These are phyloP conservation scores for Penicillium canariense DNA, from an alignment of 495 filamentous ascomycete species.

Conservation along the genomic window DNA sequence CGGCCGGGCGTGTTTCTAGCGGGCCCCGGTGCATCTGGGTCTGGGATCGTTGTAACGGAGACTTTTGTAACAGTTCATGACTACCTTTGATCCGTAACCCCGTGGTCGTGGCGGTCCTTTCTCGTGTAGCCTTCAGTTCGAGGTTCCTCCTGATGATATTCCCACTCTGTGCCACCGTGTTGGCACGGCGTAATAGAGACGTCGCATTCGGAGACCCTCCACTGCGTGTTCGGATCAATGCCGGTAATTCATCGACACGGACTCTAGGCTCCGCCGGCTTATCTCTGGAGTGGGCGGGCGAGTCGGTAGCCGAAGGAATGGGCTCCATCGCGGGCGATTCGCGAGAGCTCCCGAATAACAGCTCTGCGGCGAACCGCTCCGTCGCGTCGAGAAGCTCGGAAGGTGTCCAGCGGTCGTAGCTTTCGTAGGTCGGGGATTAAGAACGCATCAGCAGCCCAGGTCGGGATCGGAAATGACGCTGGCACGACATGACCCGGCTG, in stretches of 20 bases:
- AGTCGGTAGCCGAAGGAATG: slow-evolving; percentile 16
- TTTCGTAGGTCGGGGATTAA: not conserved
- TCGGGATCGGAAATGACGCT: slow-evolving; percentile 29
- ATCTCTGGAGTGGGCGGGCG: slow-evolving; percentile 16
- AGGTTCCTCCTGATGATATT: slow-evolving; percentile 33
- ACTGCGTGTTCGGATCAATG: slow-evolving; percentile 15
- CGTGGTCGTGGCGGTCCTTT: slow-evolving; percentile 29
- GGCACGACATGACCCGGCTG: slow-evolving; percentile 32
- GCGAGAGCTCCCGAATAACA: slow-evolving; percentile 10
- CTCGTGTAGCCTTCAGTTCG: slow-evolving; percentile 31
- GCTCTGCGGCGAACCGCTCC: slow-evolving; percentile 19
- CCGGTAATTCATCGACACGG: slow-evolving; percentile 21
- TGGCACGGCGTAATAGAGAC: slow-evolving; percentile 38
- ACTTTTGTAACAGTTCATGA: slow-evolving; percentile 46
- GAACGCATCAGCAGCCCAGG: slow-evolving; percentile 25
- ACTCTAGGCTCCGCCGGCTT: slow-evolving; percentile 17
- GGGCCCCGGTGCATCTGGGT: slow-evolving; percentile 30
- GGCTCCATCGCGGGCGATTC: slow-evolving; percentile 25
- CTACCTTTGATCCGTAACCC: slow-evolving; percentile 46
- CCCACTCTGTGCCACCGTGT: slow-evolving; percentile 42
- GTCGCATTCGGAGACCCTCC: slow-evolving; percentile 20
- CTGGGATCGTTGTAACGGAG: slow-evolving; percentile 39
- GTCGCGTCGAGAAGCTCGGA: slow-evolving; percentile 17
- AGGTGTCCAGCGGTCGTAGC: not conserved
- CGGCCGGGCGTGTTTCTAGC: slow-evolving; percentile 32